Evolutionary conservation across 164 flowering plant genomes (phyloP), one percentile per base, ranked within the genome.

Genomic region (Dillenia turbinata): DNA sequence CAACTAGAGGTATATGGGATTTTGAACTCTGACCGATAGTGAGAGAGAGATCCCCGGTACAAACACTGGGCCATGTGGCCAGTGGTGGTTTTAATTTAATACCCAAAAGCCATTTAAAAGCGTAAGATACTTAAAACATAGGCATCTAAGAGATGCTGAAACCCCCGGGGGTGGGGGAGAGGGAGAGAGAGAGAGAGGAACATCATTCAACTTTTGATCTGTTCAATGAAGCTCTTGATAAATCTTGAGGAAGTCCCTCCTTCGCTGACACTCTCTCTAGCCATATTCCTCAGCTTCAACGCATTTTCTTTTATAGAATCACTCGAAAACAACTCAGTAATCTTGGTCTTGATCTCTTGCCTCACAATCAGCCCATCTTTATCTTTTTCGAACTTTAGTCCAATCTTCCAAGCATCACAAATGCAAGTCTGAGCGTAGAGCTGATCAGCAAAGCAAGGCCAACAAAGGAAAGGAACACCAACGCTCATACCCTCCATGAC

Each of bases 391-490:
- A 73, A 60, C n/a, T 54, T 57, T 33, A 78, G 14, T 4, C 77
- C 77, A 49, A 69, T 45, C 52, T 64, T 68, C 72, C 72, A 68
- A 47, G 57, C 56, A 15, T 73, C 66, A 53, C 66, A 65, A 22
- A 69, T 44, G 57, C 59, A 73, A 58, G 16, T 69, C 59, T 44
- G 65, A 45, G 57, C 66, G 6, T 45, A 57, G 40, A 61, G 58
- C 19, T 73, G 73, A 40, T 73, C 77, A 46, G 43, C 26, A 59
- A 69, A 62, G 59, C 62, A 69, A 10, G 77, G 70, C 73, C 77
- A 69, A 16, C 73, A 73, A 2, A 73, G 52, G 22, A 73, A 56
- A 19, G 77, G 73, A 1, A 69, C 59, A 1, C 77, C 73, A 33
- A 11, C 66, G 55, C 56, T 1, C 12, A 67, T 44, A n/a, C 73